A percentile compares a stretch with the other conserved stretches of the same genome.
phyloP scores from a whole-genome alignment of 495 filamentous ascomycete species.

The Pseudoneurospora amorphoporcata region DNA sequence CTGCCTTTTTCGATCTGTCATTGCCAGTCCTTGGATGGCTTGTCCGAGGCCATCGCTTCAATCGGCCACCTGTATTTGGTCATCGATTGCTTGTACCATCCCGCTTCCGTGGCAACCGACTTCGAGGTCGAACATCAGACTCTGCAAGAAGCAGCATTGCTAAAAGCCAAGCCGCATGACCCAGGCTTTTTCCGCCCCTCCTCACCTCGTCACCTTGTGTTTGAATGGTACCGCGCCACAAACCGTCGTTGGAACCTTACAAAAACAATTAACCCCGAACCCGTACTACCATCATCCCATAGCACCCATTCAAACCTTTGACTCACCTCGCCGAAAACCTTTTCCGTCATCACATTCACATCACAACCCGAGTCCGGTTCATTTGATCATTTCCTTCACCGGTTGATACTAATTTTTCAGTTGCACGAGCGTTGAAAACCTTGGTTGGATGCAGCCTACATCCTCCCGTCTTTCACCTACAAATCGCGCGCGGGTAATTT shows the following conservation, averaged over 20 bases:
- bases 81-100: neutral
- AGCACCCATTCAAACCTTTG: neutral
- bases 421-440: neutral
- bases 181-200: neutral
- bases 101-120: neutral
- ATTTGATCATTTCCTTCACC: neutral
- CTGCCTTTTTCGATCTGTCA: neutral
- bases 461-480: neutral
- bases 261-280: neutral
- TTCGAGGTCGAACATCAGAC: neutral
- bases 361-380: neutral
- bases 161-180: neutral
- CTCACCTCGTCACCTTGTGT: neutral
- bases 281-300: neutral
- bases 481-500: neutral
- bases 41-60: neutral
- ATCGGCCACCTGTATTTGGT: neutral
- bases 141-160: neutral
- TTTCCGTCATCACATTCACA: neutral
- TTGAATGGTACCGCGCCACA: neutral
- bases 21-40: neutral
- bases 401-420: neutral
- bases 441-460: neutral
- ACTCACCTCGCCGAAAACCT: neutral
- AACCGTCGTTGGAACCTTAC: neutral